Evolutionary conservation across 1,284 basidiomycete genomes (phyloP), one percentile per base, ranked within the genome.

Genomic region (Wallemia ichthyophaga): DNA sequence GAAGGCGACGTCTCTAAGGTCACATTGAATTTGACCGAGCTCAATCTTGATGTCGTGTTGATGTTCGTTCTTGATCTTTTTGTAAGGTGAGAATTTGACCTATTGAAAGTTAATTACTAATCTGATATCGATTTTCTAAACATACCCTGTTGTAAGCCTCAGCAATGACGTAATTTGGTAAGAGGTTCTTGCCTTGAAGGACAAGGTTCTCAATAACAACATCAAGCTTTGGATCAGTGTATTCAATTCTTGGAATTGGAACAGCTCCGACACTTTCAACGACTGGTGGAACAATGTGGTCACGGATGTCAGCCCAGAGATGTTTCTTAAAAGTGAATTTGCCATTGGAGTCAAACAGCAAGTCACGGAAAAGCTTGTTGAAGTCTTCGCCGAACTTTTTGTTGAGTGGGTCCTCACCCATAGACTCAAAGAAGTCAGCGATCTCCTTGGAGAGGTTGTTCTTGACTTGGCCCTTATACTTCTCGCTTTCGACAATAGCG

Each of bases 131-230:
- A n/a, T n/a, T n/a, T n/a, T n/a, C n/a, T n/a, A 5, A 48, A 48
- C 37, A 5, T 5, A 48, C 37, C 37, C n/a, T 48, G 37, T 48
- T 48, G 37, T 48, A 48, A 23, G 81, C 79, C 64, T 92, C 84
- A 63, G 94, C 64, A 57, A 78, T 75, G 64, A 94, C 74, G 64
- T 88, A 69, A 72, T 85, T 74, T 62, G 74, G 73, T 66, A 72
- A 64, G 37, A 70, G 62, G 82, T 87, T 85, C 61, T 80, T 78
- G 26, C 85, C 83, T 62, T 86, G 83, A 21, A 95, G 75, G 2
- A 85, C 82, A 27, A 95, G 76, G 71, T 95, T 92, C 75, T 96
- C 91, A 62, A 95, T 79, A 61, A 94, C 85, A 58, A 92, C 75
- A 65, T 91, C 87, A 62, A 88, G 69, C n/a, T 76, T 69, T 58